Base-by-base conservation (phyloP, 2,329 filamentous ascomycete genomes). In the Neopestalotiopsis sp. region DNA sequence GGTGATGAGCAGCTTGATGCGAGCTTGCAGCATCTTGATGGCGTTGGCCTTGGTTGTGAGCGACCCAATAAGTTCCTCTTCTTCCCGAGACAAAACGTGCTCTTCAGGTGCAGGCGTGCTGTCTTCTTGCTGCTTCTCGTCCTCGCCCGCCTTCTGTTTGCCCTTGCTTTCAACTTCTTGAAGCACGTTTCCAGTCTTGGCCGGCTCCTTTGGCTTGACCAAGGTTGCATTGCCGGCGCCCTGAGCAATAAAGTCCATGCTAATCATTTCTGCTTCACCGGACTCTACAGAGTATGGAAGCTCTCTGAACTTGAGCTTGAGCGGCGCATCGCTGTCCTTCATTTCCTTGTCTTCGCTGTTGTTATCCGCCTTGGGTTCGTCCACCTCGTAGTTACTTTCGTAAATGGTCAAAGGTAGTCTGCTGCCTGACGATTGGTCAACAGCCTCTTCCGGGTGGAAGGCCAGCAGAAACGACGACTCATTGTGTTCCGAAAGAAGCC, bases 181-280 rank as follows among this genome's bases (percentile, higher is more conserved):
- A 28, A 68, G 63, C 45, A 71, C 80, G 60, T 78, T 78, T 2
- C 78, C 77, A n/a, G 82, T 77, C 68, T 84, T 84, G 68, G 84
- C 83, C 65, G 78, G 75, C 67, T 78, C 77, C 57, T 73, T 74
- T 4, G 70, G 71, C 66, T 75, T 73, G 20, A 89, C 83, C 40
- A 89, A 89, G 12, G 92, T 90, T 30, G 94, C 95, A 75, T 93
- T 95, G 62, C 93, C 93, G 61, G 92, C 93, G 52, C 93, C 94
- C 66, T 91, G 91, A 0, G 95, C 95, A 24, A 99, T 92, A 73
- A 95, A 97, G 80, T 98, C 94, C 76, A 99, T 93, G 74, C 93
- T 93, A 73, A 99, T 98, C 94, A 98, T 98, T 81, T 99, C 96
- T 1, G 95, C 95, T 79, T 98, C 95, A 10, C 94, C 94, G 0